These are phyloP conservation scores for Colletotrichum shisoi DNA, from an alignment of 2,329 filamentous ascomycete species.

Conservation along the genomic window DNA sequence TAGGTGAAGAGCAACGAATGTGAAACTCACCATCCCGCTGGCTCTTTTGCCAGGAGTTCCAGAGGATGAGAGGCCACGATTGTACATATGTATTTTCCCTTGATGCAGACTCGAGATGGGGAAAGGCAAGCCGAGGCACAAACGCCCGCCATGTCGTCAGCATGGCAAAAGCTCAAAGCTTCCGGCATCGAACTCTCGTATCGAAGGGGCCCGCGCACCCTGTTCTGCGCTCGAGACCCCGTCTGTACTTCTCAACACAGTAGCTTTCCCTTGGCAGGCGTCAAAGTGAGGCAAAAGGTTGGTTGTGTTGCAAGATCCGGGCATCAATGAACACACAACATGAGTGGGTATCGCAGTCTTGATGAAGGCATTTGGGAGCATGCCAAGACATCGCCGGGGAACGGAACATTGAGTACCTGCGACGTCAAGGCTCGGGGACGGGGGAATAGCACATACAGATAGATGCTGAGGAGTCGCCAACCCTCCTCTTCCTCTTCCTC, in stretches of 20 bases:
- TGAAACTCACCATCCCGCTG: neutral
- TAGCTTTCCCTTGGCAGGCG: slow-evolving; percentile 15
- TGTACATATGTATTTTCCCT: too few species aligned
- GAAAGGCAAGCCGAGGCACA: neutral
- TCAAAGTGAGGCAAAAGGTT: slow-evolving; percentile 6
- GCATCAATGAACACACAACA: neutral
- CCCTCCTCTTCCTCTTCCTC: neutral
- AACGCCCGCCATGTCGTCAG: neutral
- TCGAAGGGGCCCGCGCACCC: neutral
- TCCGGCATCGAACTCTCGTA: neutral
- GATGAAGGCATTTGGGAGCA: neutral
- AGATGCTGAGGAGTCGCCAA: neutral
- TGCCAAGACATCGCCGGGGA: neutral
- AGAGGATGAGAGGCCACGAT: neutral
- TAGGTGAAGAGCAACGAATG: neutral
- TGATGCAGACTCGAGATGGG: neutral
- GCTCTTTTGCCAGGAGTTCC: neutral
- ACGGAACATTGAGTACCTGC: neutral
- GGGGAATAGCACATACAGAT: neutral
- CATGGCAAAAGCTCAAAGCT: neutral
- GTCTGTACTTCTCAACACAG: neutral
- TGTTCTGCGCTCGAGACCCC: neutral
- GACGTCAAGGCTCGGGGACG: neutral
- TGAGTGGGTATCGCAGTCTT: neutral
- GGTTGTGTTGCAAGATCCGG: neutral